phyloP scores from a whole-genome alignment of 2,329 filamentous ascomycete species.

The Calcarisporium arbuscula region DNA sequence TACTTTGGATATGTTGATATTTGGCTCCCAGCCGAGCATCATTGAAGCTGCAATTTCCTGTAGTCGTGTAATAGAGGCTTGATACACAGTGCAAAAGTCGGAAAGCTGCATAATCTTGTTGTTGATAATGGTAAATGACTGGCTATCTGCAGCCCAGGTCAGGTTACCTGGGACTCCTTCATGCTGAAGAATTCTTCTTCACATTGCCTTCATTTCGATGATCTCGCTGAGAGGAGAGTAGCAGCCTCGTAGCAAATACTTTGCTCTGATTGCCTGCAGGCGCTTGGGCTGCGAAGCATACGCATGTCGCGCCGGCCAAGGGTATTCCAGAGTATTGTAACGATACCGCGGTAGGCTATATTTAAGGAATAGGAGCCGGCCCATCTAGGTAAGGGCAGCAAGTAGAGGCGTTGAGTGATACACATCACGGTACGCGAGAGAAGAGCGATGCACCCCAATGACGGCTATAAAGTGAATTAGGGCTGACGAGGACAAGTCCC shows the following conservation, averaged over 20 bases:
- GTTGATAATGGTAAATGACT: not conserved
- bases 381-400: not conserved
- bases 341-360: not conserved
- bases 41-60: constrained; percentile 1
- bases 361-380: not conserved
- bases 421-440: not conserved
- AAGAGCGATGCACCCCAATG: not conserved
- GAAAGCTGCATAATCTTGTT: constrained; percentile 3
- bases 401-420: not conserved
- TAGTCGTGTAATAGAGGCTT: not conserved
- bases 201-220: not conserved
- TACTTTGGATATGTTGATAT: constrained; percentile 2
- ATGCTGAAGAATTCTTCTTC: not conserved
- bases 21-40: not conserved
- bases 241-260: not conserved
- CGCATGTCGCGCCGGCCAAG: not conserved
- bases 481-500: not conserved
- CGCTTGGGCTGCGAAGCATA: not conserved
- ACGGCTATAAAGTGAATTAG: not conserved
- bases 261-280: not conserved
- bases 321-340: not conserved
- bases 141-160: not conserved
- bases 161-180: not conserved
- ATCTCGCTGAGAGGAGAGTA: not conserved
- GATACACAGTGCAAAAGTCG: constrained; percentile 1